Evolutionary conservation across 1,284 basidiomycete genomes (phyloP), one percentile per base, ranked within the genome.

Genomic region (Cryptococcus sp.): DNA sequence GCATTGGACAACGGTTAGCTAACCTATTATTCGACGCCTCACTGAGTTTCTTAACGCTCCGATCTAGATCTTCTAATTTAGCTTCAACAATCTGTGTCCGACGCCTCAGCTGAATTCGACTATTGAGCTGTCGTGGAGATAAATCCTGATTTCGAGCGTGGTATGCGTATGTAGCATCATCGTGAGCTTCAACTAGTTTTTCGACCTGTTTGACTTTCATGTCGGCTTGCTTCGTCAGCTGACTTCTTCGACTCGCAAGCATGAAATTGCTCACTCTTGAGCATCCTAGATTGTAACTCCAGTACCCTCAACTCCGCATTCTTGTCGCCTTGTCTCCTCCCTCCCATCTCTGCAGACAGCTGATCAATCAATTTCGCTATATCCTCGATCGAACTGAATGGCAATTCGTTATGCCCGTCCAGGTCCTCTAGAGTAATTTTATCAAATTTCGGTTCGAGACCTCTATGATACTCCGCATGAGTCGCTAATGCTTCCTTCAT

Each of bases 101-200:
- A 19, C 41, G 24, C 22, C 77, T 69, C 25, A 81, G 66, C 44
- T 69, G 66, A 42, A 64, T 58, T 59, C 79, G 79, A 47, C 74
- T 78, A 43, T 77, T 76, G 11, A 72, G 60, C 53, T 80, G 79
- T 56, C 80, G 77, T 0, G 79, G 77, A 16, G 76, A 77, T 0
- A 81, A 73, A 55, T 80, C 77, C 32, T 76, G 70, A 11, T 78
- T 70, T 36, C 76, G 70, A 43, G 79, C 72, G 54, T 76, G 70
- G 45, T 75, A 74, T 18, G 76, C 76, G 48, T 78, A 77, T 1
- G 70, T 67, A 0, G 79, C 76, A 60, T 81, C 79, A 41, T 70
- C 61, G 19, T 71, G 64, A 0, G 79, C 78, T 45, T 77, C 73
- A 24, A 80, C 52, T 62, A 78, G 78, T 28, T 78, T 75, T 2